Evolutionary conservation across 352 stramenopile species (phyloP).

Genomic region (Phytophthora capsici): DNA sequence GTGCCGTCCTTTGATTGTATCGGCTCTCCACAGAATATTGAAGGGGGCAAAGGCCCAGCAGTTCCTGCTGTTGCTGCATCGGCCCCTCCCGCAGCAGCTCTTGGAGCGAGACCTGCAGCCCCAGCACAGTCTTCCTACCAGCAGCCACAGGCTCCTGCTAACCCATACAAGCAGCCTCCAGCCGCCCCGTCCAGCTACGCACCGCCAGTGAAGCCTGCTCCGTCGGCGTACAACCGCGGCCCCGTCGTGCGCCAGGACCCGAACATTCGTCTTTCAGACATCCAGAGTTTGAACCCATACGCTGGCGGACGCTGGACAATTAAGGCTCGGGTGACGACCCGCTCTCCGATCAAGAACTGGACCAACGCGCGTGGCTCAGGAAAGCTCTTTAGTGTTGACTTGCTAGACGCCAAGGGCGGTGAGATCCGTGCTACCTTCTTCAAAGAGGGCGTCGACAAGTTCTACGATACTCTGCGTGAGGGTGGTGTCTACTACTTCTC

Average conservation of each 20-base stretch:
- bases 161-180: conserved; percentile 39
- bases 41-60: conserved; percentile 57
- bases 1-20: conserved; percentile 79
- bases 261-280: conserved; percentile 83
- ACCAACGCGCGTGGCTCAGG: conserved; percentile 96
- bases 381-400: conserved; percentile 96
- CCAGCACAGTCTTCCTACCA: conserved; percentile 44
- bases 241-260: conserved; percentile 85
- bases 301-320: conserved; percentile 94
- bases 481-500: conserved; percentile 95
- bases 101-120: conserved; percentile 39
- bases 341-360: conserved; percentile 95
- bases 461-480: conserved; percentile 91
- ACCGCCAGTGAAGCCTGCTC: conserved; percentile 33
- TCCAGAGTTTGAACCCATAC: conserved; percentile 96
- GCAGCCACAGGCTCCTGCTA: conserved; percentile 30
- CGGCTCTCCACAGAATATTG: conserved; percentile 76
- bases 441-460: conserved; percentile 98
- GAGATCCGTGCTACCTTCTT: conserved; percentile 99
- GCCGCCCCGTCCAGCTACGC: conserved; percentile 36
- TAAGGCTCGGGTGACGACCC: conserved; percentile 94
- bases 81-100: conserved; percentile 28
- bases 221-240: conserved; percentile 68
- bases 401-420: conserved; percentile 94
- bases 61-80: conserved; percentile 32